phyloP scores from a whole-genome alignment of 805 yeast genomes.

The Yarrowia hollandica region DNA sequence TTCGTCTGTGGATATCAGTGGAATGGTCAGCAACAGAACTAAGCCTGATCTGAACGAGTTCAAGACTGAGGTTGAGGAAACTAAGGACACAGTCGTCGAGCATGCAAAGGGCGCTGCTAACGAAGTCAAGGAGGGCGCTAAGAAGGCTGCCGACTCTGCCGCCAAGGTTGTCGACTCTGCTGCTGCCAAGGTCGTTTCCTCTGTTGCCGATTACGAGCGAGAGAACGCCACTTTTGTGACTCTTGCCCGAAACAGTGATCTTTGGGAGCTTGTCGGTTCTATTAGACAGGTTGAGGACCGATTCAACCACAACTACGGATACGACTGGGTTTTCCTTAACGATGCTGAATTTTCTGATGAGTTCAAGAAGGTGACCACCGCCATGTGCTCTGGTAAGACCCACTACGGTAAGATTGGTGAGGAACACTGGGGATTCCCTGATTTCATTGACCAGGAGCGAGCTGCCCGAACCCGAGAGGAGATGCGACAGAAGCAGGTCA shows the following conservation, averaged over 20 bases:
- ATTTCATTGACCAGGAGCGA: constrained; percentile 68
- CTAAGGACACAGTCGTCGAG: constrained; percentile 6
- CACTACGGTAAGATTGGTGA: constrained; percentile 70
- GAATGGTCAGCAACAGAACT: constrained; percentile 18
- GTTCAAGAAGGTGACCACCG: constrained; percentile 56
- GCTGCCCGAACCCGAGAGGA: constrained; percentile 63
- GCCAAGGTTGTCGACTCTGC: constrained; percentile 16
- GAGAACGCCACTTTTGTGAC: constrained; percentile 52
- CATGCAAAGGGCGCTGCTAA: constrained; percentile 27
- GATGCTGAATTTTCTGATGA: constrained; percentile 73
- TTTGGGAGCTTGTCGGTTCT: constrained; percentile 57
- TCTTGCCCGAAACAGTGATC: constrained; percentile 68
- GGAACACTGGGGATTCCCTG: constrained; percentile 88
- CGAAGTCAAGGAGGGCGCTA: constrained; percentile 24
- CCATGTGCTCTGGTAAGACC: constrained; percentile 63
- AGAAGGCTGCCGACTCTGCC: constrained; percentile 22
- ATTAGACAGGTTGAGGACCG: constrained; percentile 74
- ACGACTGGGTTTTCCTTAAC: constrained; percentile 92
- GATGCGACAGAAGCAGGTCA: constrained; percentile 55
- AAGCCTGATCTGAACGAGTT: constrained; percentile 3
- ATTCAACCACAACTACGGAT: constrained; percentile 71
- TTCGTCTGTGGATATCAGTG: constrained; percentile 12
- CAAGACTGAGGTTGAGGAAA: constrained; percentile 7
- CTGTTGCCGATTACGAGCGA: constrained; percentile 34
- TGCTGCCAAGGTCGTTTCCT: constrained; percentile 25